These are phyloP conservation scores for Pichia thaimueangensis DNA, from an alignment of 805 yeast species.

Conservation along the genomic window DNA sequence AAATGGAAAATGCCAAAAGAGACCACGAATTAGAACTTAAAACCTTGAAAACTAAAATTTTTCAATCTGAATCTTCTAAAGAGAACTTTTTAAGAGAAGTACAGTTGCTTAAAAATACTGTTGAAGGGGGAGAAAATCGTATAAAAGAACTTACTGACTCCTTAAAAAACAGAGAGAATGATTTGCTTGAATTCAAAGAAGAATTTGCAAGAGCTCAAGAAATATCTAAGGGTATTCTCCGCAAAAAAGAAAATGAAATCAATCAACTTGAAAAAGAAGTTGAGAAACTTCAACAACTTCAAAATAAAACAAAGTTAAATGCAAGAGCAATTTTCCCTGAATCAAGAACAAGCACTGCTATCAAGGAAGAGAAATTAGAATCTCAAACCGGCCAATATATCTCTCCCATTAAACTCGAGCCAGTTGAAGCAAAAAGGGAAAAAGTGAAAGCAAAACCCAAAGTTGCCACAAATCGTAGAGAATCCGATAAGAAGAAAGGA, in stretches of 20 bases:
- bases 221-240: background rate
- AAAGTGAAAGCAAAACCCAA: background rate
- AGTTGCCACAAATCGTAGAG: no score
- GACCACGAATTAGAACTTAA: background rate
- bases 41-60: no score
- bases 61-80: no score
- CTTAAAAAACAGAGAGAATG: background rate
- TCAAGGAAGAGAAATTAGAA: background rate
- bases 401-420: no score
- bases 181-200: background rate
- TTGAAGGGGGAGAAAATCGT: background rate
- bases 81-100: background rate
- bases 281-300: constrained; percentile 17
- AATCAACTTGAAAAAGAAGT: constrained; percentile 16
- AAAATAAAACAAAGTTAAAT: background rate
- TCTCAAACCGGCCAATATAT: no score
- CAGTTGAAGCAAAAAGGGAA: background rate
- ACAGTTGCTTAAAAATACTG: background rate
- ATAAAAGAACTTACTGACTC: background rate
- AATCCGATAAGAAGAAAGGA: background rate
- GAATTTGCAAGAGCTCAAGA: background rate
- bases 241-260: background rate
- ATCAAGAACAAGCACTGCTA: background rate
- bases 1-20: background rate
- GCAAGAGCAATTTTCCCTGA: background rate